phyloP scores from a whole-genome alignment of 2,329 filamentous ascomycete genomes.

The Aspergillus brasiliensis region DNA sequence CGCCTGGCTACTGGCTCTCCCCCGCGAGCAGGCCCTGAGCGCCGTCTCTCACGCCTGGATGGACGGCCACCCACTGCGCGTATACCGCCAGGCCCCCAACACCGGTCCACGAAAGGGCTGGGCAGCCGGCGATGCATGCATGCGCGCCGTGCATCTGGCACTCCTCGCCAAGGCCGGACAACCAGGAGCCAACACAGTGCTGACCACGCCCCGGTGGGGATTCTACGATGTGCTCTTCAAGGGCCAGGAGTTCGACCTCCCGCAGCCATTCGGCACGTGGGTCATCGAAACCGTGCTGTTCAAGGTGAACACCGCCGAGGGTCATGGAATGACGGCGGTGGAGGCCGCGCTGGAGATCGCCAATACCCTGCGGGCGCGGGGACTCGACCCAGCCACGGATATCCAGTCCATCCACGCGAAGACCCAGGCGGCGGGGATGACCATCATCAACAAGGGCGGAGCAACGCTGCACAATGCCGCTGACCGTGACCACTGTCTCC shows the following conservation, averaged over 20 bases:
- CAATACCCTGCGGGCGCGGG: constrained; percentile 5
- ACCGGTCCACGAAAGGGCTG: constrained; percentile 46
- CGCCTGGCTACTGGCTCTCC: constrained; percentile 40
- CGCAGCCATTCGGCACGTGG: constrained; percentile 24
- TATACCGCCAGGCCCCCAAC: constrained; percentile 38
- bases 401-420: not conserved
- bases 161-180: constrained; percentile 32
- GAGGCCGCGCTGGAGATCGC: constrained; percentile 29
- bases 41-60: constrained; percentile 45
- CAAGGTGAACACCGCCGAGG: constrained; percentile 35
- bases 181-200: constrained; percentile 29
- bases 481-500: constrained; percentile 40
- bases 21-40: constrained; percentile 34
- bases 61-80: constrained; percentile 41
- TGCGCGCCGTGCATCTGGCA: constrained; percentile 43
- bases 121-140: constrained; percentile 46
- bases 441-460: constrained; percentile 37
- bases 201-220: constrained; percentile 39
- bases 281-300: constrained; percentile 27
- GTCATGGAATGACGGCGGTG: constrained; percentile 37
- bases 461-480: constrained; percentile 28
- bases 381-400: not conserved
- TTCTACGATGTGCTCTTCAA: constrained; percentile 35
- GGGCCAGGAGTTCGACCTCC: constrained; percentile 20
- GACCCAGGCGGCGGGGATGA: not conserved